phyloP scores from a whole-genome alignment of 164 flowering plant species.

The Chimonanthus praecox region DNA sequence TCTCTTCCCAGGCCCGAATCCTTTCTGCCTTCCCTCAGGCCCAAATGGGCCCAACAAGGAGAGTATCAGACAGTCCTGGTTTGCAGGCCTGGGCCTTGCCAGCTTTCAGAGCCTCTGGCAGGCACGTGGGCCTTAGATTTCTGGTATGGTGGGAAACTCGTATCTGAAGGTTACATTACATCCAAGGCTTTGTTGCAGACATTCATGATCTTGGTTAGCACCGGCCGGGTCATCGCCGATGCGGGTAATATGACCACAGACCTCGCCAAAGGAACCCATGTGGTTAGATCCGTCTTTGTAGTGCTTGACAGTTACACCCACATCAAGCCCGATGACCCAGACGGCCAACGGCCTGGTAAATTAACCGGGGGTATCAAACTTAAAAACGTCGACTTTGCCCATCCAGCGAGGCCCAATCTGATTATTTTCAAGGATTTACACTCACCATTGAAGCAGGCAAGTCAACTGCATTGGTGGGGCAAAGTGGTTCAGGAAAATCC shows the following conservation, averaged over 20 bases:
- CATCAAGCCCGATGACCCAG: constrained; percentile 67
- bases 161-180: constrained; percentile 24
- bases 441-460: constrained; percentile 19
- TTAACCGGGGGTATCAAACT: constrained; percentile 37
- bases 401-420: constrained; percentile 25
- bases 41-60: constrained; percentile 12
- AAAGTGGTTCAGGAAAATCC: constrained; percentile 36
- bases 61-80: constrained; percentile 21
- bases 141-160: constrained; percentile 29
- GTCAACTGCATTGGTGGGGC: constrained; percentile 25
- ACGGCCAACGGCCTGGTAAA: constrained; percentile 40
- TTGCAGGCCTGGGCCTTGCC: constrained; percentile 22
- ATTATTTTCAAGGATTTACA: constrained; percentile 21
- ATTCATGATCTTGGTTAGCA: constrained; percentile 67
- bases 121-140: constrained; percentile 11
- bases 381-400: constrained; percentile 26
- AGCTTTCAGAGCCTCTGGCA: constrained; percentile 17
- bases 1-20: constrained; percentile 17
- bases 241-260: constrained; percentile 88
- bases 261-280: constrained; percentile 65
- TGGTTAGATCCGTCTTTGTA: constrained; percentile 62
- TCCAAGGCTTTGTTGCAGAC: constrained; percentile 61
- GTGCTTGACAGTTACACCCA: constrained; percentile 54
- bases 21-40: constrained; percentile 15
- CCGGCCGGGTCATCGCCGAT: constrained; percentile 82